Percentiles rank a stretch among this genome's conserved stretches.
Evolutionary conservation across 192 early-diverging fungal species (phyloP).

Genomic region (Anaeromyces robustus): DNA sequence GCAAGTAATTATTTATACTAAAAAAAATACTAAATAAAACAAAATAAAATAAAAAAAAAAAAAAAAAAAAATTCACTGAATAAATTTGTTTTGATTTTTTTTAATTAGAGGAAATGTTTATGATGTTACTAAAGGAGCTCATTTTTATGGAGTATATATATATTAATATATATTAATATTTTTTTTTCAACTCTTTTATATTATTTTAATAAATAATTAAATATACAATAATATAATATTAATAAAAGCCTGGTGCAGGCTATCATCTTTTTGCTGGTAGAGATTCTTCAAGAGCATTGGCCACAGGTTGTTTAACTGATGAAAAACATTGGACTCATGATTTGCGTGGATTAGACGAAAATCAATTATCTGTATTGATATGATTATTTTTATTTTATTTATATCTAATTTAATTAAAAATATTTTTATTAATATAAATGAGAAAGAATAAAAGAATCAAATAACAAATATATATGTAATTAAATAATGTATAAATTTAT

Average conservation of each 20-base stretch:
- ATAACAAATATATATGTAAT: neutral
- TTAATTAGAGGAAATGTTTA: constrained; percentile 82
- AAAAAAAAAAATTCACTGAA: too few species aligned
- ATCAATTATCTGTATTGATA: constrained; percentile 51
- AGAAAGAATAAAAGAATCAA: too few species aligned
- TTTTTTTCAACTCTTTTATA: neutral
- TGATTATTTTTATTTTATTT: too few species aligned
- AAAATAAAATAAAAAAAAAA: too few species aligned
- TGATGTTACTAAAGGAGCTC: constrained; percentile 65
- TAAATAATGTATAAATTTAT: constrained; percentile 1
- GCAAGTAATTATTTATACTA: constrained; percentile 37
- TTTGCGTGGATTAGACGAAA: constrained; percentile 59
- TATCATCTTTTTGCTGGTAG: constrained; percentile 81
- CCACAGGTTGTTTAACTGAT: constrained; percentile 85
- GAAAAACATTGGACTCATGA: constrained; percentile 74
- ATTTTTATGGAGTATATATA: constrained; percentile 59
- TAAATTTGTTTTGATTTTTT: too few species aligned
- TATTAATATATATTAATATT: neutral
- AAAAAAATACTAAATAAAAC: neutral
- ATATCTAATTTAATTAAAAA: too few species aligned
- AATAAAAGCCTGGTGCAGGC: constrained; percentile 33
- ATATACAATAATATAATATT: neutral
- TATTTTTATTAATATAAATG: too few species aligned
- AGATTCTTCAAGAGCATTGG: constrained; percentile 86
- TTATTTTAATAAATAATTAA: too few species aligned